Evolutionary conservation across 768 basidiomycete genomes (phyloP), one percentile per base, ranked within the genome.

Genomic region (Leccinum rimulosum): DNA sequence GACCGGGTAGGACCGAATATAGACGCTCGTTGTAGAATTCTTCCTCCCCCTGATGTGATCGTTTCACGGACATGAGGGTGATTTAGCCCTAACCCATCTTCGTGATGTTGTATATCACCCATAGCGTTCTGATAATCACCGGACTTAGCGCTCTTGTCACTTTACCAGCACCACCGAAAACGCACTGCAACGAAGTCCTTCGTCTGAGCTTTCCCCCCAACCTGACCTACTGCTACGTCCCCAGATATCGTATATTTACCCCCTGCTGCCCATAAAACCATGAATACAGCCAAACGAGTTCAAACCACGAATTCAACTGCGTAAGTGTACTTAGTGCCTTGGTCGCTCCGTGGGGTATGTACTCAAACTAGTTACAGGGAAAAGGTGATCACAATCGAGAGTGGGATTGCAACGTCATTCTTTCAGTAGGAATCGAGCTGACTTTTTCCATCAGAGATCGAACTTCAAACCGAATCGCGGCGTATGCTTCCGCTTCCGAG

Each of bases 11-110:
- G 40, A 43, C n/a, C 5, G 31, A 49, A 54, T 56, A 52, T 33
- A 56, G 27, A 57, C 19, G 12, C 50, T 54, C 57, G 62, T 64
- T 36, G 48, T 49, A 6, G 48, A n/a, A 45, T 48, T 28, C 48
- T 48, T 17, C 30, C 17, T 49, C 31, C 54, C 22, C 19, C 43
- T 54, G 50, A 64, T 67, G 58, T 47, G 50, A 64, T 47, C 31
- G 3, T 31, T 36, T 43, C 55, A 45, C 59, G 47, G n/a, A 48
- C 47, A 27, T 22, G 33, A 14, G 56, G 27, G 9, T 30, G 2
- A n/a, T 30, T 30, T 45, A 28, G 28, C 28, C 33, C 43, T n/a
- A 31, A 48, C 54, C 45, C 50, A 50, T 30, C 25, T 27, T 27
- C n/a, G 48, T 49, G 2, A 27, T 14, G 0, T 49, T 27, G 22